A percentile compares a stretch with the other conserved stretches of the same genome.
phyloP scores from a whole-genome alignment of 805 yeast species.

The Henningerozyma blattae region DNA sequence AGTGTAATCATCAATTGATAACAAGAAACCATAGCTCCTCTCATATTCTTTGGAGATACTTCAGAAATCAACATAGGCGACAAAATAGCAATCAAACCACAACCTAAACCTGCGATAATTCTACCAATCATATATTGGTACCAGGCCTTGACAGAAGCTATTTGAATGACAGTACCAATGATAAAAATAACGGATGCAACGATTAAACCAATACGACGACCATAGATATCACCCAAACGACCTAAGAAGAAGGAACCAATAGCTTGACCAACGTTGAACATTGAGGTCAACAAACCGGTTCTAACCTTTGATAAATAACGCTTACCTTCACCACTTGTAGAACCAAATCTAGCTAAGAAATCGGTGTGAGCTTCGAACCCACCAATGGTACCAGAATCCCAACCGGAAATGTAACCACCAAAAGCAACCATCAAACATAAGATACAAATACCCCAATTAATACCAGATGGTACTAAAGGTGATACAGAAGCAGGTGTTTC shows the following conservation, averaged over 20 bases:
- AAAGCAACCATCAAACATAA: conserved; percentile 7
- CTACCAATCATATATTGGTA: conserved; percentile 66
- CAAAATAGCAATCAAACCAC: conserved; percentile 65
- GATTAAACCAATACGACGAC: conserved; percentile 55
- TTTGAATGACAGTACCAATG: conserved; percentile 59
- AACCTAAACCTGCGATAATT: conserved; percentile 59
- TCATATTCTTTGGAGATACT: conserved; percentile 30
- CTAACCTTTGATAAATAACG: conserved; percentile 17
- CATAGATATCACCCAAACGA: conserved; percentile 48
- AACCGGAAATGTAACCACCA: conserved; percentile 40
- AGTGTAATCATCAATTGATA: conserved; percentile 64
- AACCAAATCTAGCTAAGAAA: conserved; percentile 45
- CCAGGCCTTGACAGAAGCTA: conserved; percentile 45
- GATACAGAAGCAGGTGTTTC: too few species aligned
- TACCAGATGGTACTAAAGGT: background rate
- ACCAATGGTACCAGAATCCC: conserved; percentile 68
- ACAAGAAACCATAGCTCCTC: conserved; percentile 66
- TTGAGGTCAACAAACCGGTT: conserved; percentile 25
- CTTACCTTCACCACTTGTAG: conserved; percentile 20
- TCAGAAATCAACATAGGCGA: conserved; percentile 59
- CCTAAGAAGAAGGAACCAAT: conserved; percentile 55
- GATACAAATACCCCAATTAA: background rate
- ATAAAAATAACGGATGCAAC: conserved; percentile 48
- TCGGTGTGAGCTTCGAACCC: background rate
- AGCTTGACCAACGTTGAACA: conserved; percentile 68